Evolutionary conservation across 1,139 yeast species (phyloP), one percentile per base, ranked within the genome.

Genomic region (Lodderomyces orthopsilosis): DNA sequence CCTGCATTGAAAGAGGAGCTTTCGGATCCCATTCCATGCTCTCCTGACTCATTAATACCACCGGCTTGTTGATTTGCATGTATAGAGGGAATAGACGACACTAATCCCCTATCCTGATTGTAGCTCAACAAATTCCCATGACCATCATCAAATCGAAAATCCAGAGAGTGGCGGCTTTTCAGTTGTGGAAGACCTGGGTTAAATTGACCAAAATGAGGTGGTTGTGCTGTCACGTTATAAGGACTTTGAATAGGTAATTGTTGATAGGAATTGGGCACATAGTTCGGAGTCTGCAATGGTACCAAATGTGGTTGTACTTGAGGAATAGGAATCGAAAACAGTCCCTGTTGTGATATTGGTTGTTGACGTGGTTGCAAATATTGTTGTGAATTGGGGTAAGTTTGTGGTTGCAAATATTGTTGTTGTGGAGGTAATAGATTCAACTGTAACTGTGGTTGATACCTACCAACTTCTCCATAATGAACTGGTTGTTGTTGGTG

Each of bases 31-130:
- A 15, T 6, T 3, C n/a, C 15, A 3, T 15, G 34, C 19, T 15
- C 19, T 2, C 19, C n/a, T 30, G 18, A 7, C 19, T 30, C 34
- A 15, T 14, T n/a, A 4, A 19, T 8, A 14, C 12, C 34, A 30
- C 9, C 5, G 3, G 5, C 26, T 7, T 70, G 75, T 44, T 73
- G 77, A 51, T 71, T 77, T 28, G 70, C 65, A 47, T 71, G 77
- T 24, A 72, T 59, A 2, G 78, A 77, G 1, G 77, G 77, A 15
- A 72, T 72, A 0, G 76, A 77, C 7, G 71, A 60, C 42, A 69
- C 69, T 28, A 66, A 55, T 6, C 65, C 65, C 42, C 54, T 54
- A 14, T 58, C 61, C 28, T 45, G 50, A 26, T 45, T 40, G 36
- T 50, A 50, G 36, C 44, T 41, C 19, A 47, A 39, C 13, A 37